phyloP scores from a whole-genome alignment of 129 eudicot species.

The Flaveria bidentis region DNA sequence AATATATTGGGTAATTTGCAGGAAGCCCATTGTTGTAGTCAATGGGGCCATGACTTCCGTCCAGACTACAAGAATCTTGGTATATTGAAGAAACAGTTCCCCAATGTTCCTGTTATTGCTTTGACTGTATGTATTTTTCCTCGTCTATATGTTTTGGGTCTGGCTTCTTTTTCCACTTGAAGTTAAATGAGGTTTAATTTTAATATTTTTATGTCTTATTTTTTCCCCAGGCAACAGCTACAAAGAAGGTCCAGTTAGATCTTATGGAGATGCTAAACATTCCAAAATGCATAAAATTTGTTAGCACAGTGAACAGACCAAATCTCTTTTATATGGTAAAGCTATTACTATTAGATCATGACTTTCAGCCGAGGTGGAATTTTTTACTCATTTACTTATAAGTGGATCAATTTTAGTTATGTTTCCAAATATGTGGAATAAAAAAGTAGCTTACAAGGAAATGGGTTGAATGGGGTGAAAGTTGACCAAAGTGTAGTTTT shows the following conservation, averaged over 20 bases:
- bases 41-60: slow-evolving; percentile 99
- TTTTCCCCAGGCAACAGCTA: slow-evolving; percentile 84
- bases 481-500: neutral
- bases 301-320: slow-evolving; percentile 96
- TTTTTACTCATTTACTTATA: neutral
- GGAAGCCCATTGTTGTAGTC: slow-evolving; percentile 99
- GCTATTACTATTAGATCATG: slow-evolving; percentile 13
- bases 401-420: neutral
- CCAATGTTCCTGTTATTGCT: slow-evolving; percentile 86
- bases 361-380: neutral
- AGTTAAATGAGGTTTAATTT: slow-evolving; percentile 9
- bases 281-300: slow-evolving; percentile 85
- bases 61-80: slow-evolving; percentile 99
- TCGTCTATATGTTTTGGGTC: neutral
- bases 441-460: neutral
- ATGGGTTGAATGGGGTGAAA: neutral
- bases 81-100: slow-evolving; percentile 96
- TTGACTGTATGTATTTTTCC: slow-evolving; percentile 66
- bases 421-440: neutral
- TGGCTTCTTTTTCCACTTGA: slow-evolving; percentile 8
- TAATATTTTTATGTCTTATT: slow-evolving; percentile 4
- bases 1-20: slow-evolving; percentile 30
- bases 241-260: slow-evolving; percentile 91
- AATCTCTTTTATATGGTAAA: slow-evolving; percentile 94
- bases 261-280: slow-evolving; percentile 91